Percentiles rank a stretch among this genome's conserved stretches.
phyloP scores from a whole-genome alignment of 2,329 filamentous ascomycete species.

The Salinomyces thailandicus region DNA sequence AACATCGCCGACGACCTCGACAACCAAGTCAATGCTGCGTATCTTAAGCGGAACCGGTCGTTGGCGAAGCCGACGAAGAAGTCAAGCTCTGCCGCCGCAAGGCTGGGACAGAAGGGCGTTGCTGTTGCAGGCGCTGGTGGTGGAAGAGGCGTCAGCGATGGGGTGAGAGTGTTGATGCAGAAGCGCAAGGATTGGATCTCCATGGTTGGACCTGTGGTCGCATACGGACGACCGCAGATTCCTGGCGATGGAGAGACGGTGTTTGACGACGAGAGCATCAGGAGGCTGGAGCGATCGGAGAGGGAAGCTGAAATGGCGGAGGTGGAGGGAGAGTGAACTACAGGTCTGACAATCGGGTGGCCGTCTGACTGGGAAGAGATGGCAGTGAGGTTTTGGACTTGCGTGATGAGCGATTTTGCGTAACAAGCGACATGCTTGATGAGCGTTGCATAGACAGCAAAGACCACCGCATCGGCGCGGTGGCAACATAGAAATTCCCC shows the following conservation, averaged over 20 bases:
- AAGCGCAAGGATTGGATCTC: constrained; percentile 80
- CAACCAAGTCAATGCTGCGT: constrained; percentile 85
- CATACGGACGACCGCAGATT: constrained; percentile 67
- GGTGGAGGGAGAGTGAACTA: background rate
- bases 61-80: constrained; percentile 80
- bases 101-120: constrained; percentile 50
- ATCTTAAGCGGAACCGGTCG: constrained; percentile 87
- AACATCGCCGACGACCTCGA: constrained; percentile 96
- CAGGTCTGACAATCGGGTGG: too few species aligned
- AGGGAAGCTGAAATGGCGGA: constrained; percentile 70
- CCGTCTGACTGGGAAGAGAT: too few species aligned
- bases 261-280: constrained; percentile 65
- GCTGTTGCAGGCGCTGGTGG: constrained; percentile 52
- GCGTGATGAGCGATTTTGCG: too few species aligned
- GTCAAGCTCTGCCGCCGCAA: constrained; percentile 24
- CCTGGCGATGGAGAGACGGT: constrained; percentile 64
- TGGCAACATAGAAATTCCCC: too few species aligned
- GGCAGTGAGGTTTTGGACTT: too few species aligned
- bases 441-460: too few species aligned
- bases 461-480: too few species aligned
- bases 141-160: constrained; percentile 76
- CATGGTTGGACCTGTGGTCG: constrained; percentile 82
- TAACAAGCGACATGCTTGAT: too few species aligned
- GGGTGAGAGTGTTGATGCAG: constrained; percentile 87
- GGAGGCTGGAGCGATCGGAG: constrained; percentile 61